Conservation (phyloP, 345 rosid genomes). For the Bruguiera parviflora region DNA sequence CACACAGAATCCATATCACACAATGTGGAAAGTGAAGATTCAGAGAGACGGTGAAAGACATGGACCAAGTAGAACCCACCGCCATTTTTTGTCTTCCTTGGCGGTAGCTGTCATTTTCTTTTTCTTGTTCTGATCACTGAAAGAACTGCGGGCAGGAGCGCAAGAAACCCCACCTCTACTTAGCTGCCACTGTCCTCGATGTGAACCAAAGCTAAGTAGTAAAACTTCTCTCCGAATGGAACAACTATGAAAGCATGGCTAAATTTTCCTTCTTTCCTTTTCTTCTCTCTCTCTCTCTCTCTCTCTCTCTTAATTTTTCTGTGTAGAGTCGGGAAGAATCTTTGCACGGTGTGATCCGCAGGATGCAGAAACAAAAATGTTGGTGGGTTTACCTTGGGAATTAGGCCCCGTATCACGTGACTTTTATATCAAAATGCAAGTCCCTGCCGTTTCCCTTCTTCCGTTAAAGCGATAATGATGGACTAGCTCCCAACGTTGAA, state of each 20-base stretch:
- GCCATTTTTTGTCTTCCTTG: constrained; percentile 30
- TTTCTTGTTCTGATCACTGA: not conserved
- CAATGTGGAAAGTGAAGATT: constrained; percentile 1
- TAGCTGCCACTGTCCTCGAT: not conserved
- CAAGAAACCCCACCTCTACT: not conserved
- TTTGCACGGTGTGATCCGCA: not conserved
- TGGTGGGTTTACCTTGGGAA: not conserved
- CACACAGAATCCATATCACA: constrained; percentile 30
- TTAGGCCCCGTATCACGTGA: not conserved
- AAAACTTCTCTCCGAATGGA: not conserved
- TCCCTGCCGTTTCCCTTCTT: not conserved
- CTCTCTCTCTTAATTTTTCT: not conserved
- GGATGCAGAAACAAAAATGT: not conserved
- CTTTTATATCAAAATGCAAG: not conserved
- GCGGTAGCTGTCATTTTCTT: constrained; percentile 31
- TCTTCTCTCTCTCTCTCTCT: no score
- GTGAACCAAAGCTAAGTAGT: not conserved
- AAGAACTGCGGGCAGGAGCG: not conserved
- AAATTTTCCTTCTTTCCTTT: no score
- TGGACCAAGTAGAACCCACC: constrained; percentile 21
- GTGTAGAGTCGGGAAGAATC: not conserved
- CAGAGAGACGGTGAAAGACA: constrained; percentile 4
- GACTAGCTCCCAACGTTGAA: not conserved
- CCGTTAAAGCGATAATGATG: not conserved
- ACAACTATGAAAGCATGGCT: not conserved